Percentiles rank a stretch among this genome's conserved stretches.
These are phyloP conservation scores for Lipomyces orientalis DNA, from an alignment of 805 yeast genomes.

Conservation along the genomic window DNA sequence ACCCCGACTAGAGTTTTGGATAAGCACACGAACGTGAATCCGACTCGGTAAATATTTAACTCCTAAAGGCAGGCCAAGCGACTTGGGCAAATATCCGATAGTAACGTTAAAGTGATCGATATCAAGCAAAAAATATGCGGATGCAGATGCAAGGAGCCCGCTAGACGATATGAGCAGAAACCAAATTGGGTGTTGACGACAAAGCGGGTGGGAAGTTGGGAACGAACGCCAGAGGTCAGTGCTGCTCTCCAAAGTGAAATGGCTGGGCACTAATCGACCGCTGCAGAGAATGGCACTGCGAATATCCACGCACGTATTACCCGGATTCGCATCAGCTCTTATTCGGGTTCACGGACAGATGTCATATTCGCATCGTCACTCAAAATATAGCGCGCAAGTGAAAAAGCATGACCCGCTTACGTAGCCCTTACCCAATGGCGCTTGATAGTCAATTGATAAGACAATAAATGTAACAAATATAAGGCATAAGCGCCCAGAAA, in stretches of 20 bases:
- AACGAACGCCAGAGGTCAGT: background rate
- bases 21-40: background rate
- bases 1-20: background rate
- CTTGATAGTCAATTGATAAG: background rate
- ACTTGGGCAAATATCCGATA: background rate
- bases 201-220: constrained; percentile 1
- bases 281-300: background rate
- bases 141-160: background rate
- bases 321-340: background rate
- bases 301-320: constrained; percentile 1
- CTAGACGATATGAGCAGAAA: background rate
- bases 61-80: background rate
- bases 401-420: background rate
- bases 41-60: background rate
- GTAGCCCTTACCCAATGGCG: constrained; percentile 9
- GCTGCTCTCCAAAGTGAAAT: background rate
- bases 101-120: background rate
- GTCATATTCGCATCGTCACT: background rate
- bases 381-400: background rate
- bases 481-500: background rate
- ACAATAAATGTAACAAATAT: background rate
- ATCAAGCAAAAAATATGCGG: background rate
- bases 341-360: background rate
- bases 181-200: constrained; percentile 2
- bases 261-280: background rate